phyloP scores from a whole-genome alignment of 352 stramenopile genomes.

The Globisporangium nunn region DNA sequence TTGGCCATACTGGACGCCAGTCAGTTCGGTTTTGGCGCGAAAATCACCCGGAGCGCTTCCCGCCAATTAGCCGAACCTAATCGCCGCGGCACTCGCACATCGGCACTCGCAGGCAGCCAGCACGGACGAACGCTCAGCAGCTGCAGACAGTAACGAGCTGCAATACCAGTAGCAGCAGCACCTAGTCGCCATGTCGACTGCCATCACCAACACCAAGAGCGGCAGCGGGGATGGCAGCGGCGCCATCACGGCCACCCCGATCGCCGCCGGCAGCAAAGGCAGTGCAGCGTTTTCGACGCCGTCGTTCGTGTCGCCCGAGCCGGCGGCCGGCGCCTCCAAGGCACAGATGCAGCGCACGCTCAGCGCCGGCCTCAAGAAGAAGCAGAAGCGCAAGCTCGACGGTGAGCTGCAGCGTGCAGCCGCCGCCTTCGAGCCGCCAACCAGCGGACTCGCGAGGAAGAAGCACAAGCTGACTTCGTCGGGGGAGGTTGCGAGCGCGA shows the following conservation, averaged over 20 bases:
- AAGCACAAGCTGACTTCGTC: slow-evolving; percentile 17
- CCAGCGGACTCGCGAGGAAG: slow-evolving; percentile 7
- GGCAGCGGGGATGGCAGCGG: not conserved
- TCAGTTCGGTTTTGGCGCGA: not conserved
- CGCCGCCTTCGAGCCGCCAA: not conserved
- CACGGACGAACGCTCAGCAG: not conserved
- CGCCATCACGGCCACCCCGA: slow-evolving; percentile 2
- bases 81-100: not conserved
- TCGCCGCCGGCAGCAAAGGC: not conserved
- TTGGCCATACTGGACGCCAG: not conserved
- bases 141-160: not conserved
- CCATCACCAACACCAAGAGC: not conserved
- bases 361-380: slow-evolving; percentile 21
- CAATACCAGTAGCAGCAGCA: not conserved
- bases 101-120: too few relatives aligned
- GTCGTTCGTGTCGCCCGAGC: slow-evolving; percentile 38
- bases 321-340: slow-evolving; percentile 10
- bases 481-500: not conserved
- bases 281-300: slow-evolving; percentile 18
- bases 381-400: slow-evolving; percentile 27
- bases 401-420: slow-evolving; percentile 12
- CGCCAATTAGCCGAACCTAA: not conserved
- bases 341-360: slow-evolving; percentile 28
- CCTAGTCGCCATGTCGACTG: not conserved
- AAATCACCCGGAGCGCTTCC: not conserved